Conservation (phyloP, 31 red algal species). For the Odonthalia washingtoniensis region DNA sequence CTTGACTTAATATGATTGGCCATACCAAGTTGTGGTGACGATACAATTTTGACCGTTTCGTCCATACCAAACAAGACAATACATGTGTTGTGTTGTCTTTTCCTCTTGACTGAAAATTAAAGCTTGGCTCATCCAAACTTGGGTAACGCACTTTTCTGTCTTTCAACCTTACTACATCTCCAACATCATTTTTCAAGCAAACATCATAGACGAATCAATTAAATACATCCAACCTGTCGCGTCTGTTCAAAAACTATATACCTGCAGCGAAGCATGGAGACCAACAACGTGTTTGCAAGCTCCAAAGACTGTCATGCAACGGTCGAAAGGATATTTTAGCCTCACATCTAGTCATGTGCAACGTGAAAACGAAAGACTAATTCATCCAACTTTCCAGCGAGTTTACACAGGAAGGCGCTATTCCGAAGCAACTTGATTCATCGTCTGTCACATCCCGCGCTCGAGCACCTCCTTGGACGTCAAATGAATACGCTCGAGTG, state of each 20-base stretch:
- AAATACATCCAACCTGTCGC: not conserved
- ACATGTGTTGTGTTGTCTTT: no score
- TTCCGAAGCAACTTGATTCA: no score
- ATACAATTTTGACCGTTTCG: not conserved
- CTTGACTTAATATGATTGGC: not conserved
- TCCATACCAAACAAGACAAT: not conserved
- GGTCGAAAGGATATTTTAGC: no score
- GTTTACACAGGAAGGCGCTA: no score
- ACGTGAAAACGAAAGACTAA: no score
- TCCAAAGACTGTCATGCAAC: not conserved
- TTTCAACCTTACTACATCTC: no score
- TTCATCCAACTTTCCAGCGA: no score
- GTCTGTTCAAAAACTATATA: not conserved
- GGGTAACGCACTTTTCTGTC: no score
- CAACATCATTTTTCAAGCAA: not conserved
- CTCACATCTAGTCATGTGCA: no score
- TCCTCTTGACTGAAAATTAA: not conserved
- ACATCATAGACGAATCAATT: not conserved
- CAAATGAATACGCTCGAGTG: not conserved
- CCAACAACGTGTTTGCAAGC: not conserved
- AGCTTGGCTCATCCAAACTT: not conserved
- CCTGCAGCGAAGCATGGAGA: not conserved
- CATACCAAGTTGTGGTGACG: not conserved
- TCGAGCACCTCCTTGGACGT: no score
- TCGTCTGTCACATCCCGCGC: no score